These are phyloP conservation scores for Craterostigma plantagineum DNA, from an alignment of 257 asterid species.

Conservation along the genomic window DNA sequence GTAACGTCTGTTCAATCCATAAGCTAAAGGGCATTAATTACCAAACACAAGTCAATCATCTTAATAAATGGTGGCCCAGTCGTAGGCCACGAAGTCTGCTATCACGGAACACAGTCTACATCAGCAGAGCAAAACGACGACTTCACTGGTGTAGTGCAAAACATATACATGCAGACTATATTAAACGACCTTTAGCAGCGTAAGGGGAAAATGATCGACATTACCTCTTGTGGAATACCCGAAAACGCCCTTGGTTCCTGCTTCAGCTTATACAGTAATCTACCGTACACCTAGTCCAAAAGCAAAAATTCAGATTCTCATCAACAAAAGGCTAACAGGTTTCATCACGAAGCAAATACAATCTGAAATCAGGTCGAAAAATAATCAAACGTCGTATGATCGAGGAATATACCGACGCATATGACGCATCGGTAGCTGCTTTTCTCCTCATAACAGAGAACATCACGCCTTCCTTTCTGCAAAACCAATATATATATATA, in stretches of 20 bases:
- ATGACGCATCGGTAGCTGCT: slow-evolving; percentile 48
- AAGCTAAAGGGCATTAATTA: slow-evolving; percentile 6
- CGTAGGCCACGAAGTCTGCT: too few relatives aligned
- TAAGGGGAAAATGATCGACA: slow-evolving; percentile 1
- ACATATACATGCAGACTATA: not conserved
- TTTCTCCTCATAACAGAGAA: slow-evolving; percentile 75
- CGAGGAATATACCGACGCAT: slow-evolving; percentile 25
- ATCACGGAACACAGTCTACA: too few relatives aligned
- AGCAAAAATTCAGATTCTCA: not conserved
- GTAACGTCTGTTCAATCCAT: slow-evolving; percentile 26
- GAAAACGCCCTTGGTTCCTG: slow-evolving; percentile 25
- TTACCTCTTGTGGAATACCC: slow-evolving; percentile 40
- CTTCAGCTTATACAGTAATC: slow-evolving; percentile 25
- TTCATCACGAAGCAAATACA: not conserved
- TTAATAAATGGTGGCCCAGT: too few relatives aligned
- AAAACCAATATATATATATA: slow-evolving; percentile 13
- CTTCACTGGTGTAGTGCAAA: not conserved
- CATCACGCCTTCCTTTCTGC: slow-evolving; percentile 36
- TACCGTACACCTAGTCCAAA: slow-evolving; percentile 30
- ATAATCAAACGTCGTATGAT: not conserved
- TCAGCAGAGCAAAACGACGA: too few relatives aligned
- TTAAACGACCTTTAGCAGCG: not conserved
- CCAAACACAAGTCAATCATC: not conserved
- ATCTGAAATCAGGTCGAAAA: not conserved
- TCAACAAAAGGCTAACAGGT: too few relatives aligned